Base-by-base conservation (phyloP, 2,329 filamentous ascomycete genomes). In the Colletotrichum acutatum region DNA sequence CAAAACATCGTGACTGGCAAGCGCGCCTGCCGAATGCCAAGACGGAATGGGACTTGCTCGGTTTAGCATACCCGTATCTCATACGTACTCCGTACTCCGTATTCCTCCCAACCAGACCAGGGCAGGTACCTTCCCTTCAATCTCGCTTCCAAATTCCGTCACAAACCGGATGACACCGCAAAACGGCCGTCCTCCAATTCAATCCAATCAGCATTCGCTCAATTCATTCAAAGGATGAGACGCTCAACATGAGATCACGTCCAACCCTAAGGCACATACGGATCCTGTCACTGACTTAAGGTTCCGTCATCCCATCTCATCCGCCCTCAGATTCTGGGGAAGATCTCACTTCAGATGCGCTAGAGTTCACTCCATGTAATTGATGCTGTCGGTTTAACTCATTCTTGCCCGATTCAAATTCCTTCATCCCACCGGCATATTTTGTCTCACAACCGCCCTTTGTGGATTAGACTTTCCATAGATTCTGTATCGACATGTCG, bases 231-330 rank as follows among this genome's bases (percentile, higher is more conserved):
- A 11, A 42, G 57, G 14, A 22, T 28, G 37, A 30, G n/a, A 49
- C 11, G 22, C 32, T 24, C 32, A 42, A 19, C 37, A 61, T 49
- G 37, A 19, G 7, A 2, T 49, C 22, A 14, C 14, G 26, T 30
- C 24, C 19, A 12, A 42, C 19, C 24, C 22, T 34, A 7, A 24
- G 14, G 34, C 12, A 1, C 34, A 37, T 16, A 32, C 58, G 24
- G 12, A 16, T 12, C 11, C 52, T 26, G 24, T 5, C 52, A 26
- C 37, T 12, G 24, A 4, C 26, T 28, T n/a, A 63, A 61, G 66
- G 49, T 72, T 72, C 65, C 46, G 65, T 32, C 69, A 72, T 72
- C 69, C 26, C 30, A 72, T 63, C 30, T 52, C 9, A 49, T n/a
- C 19, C 19, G 16, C 16, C 3, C 19, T n/a, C 19, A n/a, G 34